Evolutionary conservation across 139 green algal species (phyloP).

Genomic region (Nannochloris sp.): DNA sequence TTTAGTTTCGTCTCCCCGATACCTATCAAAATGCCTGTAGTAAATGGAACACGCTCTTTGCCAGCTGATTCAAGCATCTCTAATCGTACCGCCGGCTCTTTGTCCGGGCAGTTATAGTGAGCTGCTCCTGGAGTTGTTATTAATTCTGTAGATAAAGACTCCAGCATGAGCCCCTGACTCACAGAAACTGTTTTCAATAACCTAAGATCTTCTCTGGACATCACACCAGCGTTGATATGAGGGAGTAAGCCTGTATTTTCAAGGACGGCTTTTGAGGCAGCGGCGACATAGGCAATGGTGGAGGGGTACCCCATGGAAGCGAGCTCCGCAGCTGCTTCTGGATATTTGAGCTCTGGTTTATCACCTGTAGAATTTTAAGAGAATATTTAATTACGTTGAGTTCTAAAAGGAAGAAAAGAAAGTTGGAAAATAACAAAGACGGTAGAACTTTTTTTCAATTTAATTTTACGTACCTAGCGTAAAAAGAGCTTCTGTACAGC

Average conservation of each 20-base stretch:
- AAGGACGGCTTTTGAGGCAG: slow-evolving; percentile 38
- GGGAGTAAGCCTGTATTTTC: slow-evolving; percentile 66
- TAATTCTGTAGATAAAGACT: slow-evolving; percentile 39
- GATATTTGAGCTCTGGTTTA: slow-evolving; percentile 71
- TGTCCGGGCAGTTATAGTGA: slow-evolving; percentile 77
- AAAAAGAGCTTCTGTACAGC: slow-evolving; percentile 82
- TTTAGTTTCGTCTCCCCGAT: slow-evolving; percentile 73
- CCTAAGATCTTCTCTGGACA: slow-evolving; percentile 10
- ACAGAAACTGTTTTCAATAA: slow-evolving; percentile 43
- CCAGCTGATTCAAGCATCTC: slow-evolving; percentile 45
- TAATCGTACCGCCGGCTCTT: slow-evolving; percentile 25
- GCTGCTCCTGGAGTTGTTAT: slow-evolving; percentile 39
- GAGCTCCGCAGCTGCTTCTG: slow-evolving; percentile 63
- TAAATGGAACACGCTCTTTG: slow-evolving; percentile 62
- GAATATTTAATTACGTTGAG: not conserved
- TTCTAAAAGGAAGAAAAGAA: not conserved
- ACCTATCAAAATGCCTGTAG: slow-evolving; percentile 73
- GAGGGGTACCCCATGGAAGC: slow-evolving; percentile 42
- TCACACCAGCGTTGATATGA: slow-evolving; percentile 74
- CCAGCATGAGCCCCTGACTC: slow-evolving; percentile 85
- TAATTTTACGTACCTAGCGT: slow-evolving; percentile 71
- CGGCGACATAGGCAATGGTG: slow-evolving; percentile 73
- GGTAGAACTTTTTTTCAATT: no score
- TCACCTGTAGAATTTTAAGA: slow-evolving; percentile 49
- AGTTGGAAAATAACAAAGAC: not conserved